Percentiles rank a stretch among this genome's conserved stretches.
These are phyloP conservation scores for Candida dendrica DNA, from an alignment of 805 yeast species.

Conservation along the genomic window DNA sequence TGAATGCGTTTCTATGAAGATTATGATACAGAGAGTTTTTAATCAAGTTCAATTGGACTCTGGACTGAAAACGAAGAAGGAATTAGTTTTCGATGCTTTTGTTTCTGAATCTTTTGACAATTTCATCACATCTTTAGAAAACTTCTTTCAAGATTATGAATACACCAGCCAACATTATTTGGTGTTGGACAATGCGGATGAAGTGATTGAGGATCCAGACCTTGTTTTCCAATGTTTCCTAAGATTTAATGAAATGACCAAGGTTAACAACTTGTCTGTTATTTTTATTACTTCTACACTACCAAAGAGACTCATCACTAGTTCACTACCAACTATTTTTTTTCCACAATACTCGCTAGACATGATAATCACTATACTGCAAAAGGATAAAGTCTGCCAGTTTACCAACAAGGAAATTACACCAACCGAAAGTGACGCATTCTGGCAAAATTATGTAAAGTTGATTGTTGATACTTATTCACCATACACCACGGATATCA, in stretches of 20 bases:
- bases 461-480: slow-evolving; percentile 18
- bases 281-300: slow-evolving; percentile 12
- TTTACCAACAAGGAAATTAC: slow-evolving; percentile 7
- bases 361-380: slow-evolving; percentile 7
- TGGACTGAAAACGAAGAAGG: slow-evolving; percentile 3
- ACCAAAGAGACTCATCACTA: slow-evolving; percentile 13
- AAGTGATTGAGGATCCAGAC: slow-evolving; percentile 16
- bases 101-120: slow-evolving; percentile 15
- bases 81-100: slow-evolving; percentile 4
- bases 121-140: slow-evolving; percentile 11
- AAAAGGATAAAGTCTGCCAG: background rate
- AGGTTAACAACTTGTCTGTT: slow-evolving; percentile 10
- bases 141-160: slow-evolving; percentile 4
- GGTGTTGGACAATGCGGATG: slow-evolving; percentile 18
- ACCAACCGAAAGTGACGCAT: slow-evolving; percentile 1
- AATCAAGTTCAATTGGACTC: slow-evolving; percentile 7
- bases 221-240: slow-evolving; percentile 10
- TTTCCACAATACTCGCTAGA: slow-evolving; percentile 14
- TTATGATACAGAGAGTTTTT: slow-evolving; percentile 14
- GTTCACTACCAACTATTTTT: slow-evolving; percentile 11
- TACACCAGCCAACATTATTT: slow-evolving; percentile 15
- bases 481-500: slow-evolving; percentile 16
- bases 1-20: slow-evolving; percentile 18
- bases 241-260: slow-evolving; percentile 14
- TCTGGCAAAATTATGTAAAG: slow-evolving; percentile 17